Evolutionary conservation across 2,329 filamentous ascomycete species (phyloP), one percentile per base, ranked within the genome.

Genomic region (Cylindrodendrum hubeiense): DNA sequence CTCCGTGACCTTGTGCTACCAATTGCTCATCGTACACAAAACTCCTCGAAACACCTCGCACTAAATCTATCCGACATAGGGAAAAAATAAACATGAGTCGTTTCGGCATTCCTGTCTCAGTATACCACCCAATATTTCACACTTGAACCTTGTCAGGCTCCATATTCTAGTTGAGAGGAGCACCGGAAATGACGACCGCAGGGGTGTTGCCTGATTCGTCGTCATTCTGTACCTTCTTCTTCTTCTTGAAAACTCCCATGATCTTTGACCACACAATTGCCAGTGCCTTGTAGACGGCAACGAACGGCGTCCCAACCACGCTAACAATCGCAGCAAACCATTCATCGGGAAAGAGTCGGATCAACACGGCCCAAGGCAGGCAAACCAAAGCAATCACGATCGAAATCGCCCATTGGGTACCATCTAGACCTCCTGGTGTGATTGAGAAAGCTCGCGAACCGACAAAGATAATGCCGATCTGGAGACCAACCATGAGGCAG

Each of bases 401-500:
- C 2, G 63, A 66, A 26, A 66, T 66, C 19, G 63, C 63, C 63
- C 63, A 66, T 47, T 66, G 63, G n/a, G 56, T 43, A 43, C 60
- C 63, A 22, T 66, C 54, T 17, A 66, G 60, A 47, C 66, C 66
- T 19, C 44, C 60, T 15, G 54, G 26, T 17, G 53, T 39, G 22
- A 66, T 66, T 3, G 43, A 21, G 34, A 62, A 55, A 9, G 28
- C 50, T 22, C 43, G 15, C 2, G n/a, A 22, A 67, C 94, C 94
- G 60, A 97, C 88, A 71, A 93, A 96, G 70, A 97, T 87, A 75
- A 97, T 97, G 81, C 97, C 87, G 21, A 94, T 83, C 76, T 97
- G 94, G 8, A 93, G 93, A 68, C 89, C 93, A 64, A 96, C 85
- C 91, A 97, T 97, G 79, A 96, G 85, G 59, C 86, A 75, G 79